phyloP scores from a whole-genome alignment of 176 grass and related monocot species.

The Eragrostis curvula region DNA sequence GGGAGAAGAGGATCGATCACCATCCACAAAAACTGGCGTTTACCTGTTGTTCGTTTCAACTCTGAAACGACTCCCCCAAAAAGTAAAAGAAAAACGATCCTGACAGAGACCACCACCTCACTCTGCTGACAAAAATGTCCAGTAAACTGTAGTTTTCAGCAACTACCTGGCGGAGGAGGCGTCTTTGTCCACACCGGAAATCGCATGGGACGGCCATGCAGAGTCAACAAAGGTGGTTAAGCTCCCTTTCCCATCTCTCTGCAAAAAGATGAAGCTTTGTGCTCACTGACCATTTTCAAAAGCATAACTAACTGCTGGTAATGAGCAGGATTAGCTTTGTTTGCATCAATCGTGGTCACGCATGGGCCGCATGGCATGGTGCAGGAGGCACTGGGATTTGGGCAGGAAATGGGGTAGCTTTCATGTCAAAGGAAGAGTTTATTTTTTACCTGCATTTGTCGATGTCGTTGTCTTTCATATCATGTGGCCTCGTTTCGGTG shows the following conservation, averaged over 20 bases:
- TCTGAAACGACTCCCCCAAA: not conserved
- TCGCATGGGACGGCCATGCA: not conserved
- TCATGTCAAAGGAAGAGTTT: not conserved
- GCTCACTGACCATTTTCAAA: constrained; percentile 3
- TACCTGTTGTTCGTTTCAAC: not conserved
- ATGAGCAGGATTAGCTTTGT: constrained; percentile 1
- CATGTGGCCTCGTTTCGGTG: not conserved
- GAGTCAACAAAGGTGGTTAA: constrained; percentile 34
- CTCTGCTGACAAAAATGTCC: not conserved
- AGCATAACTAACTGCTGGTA: not conserved
- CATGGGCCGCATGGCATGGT: not conserved
- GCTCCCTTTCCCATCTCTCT: not conserved
- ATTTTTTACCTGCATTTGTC: not conserved
- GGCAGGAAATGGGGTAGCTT: not conserved
- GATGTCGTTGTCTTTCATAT: constrained; percentile 12
- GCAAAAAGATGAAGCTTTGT: not conserved
- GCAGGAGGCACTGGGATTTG: not conserved
- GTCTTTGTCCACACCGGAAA: constrained; percentile 51
- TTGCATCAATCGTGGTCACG: not conserved
- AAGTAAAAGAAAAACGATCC: not conserved
- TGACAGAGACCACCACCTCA: constrained; percentile 26
- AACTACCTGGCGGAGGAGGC: constrained; percentile 42
- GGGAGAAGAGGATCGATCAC: not conserved
- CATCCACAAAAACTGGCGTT: not conserved
- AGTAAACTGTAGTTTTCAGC: constrained; percentile 43